Percentiles rank a stretch among this genome's conserved stretches.
Evolutionary conservation across 345 rosid species (phyloP).

Genomic region (Laguncularia racemosa): DNA sequence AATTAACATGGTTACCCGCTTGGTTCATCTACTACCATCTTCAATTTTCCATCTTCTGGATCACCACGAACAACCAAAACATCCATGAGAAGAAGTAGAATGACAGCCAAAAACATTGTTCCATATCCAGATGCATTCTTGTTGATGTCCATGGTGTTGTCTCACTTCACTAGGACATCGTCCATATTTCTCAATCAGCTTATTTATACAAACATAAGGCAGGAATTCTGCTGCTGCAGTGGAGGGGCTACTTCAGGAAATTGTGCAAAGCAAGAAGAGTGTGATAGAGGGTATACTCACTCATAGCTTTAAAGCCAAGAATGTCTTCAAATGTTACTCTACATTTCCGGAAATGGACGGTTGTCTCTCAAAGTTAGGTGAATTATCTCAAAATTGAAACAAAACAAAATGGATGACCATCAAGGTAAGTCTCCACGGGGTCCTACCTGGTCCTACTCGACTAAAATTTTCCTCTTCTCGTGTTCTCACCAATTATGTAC

Average conservation of each 20-base stretch:
- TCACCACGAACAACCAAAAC: neutral
- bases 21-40: constrained; percentile 8
- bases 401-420: too few species aligned
- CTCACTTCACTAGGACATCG: neutral
- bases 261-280: constrained; percentile 6
- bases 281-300: constrained; percentile 6
- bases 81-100: neutral
- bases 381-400: too few species aligned
- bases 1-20: neutral
- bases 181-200: neutral
- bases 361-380: too few species aligned
- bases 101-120: neutral
- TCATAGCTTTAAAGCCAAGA: constrained; percentile 16
- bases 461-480: too few species aligned
- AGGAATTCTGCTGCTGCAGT: neutral
- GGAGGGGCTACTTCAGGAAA: neutral
- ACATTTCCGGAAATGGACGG: too few species aligned
- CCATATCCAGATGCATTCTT: neutral
- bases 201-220: neutral
- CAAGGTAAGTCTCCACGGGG: too few species aligned
- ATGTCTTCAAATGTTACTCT: neutral
- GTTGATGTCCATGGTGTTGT: constrained; percentile 10
- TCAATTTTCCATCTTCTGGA: neutral
- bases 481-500: too few species aligned
- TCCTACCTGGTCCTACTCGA: too few species aligned